A percentile compares a stretch with the other conserved stretches of the same genome.
phyloP scores from a whole-genome alignment of 208 protist genomes.

The Trypanosoma cruzi region DNA sequence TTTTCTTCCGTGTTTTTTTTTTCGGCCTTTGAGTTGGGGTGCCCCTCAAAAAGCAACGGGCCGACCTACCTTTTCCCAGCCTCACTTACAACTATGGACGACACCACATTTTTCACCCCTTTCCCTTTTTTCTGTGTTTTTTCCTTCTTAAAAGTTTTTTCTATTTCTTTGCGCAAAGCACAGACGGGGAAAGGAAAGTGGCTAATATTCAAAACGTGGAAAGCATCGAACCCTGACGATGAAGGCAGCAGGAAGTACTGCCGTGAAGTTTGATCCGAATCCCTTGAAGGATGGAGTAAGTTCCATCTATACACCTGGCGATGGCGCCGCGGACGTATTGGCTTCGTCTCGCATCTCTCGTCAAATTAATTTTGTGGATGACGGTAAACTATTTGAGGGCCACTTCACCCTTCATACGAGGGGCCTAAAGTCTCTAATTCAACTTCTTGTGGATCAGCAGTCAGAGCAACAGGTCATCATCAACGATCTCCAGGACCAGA shows the following conservation, averaged over 20 bases:
- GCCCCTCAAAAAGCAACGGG: too few relatives aligned
- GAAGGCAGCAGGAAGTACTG: constrained; percentile 21
- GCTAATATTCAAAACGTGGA: neutral
- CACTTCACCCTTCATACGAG: constrained; percentile 87
- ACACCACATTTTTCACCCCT: too few relatives aligned
- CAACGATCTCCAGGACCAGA: constrained; percentile 80
- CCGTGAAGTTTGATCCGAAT: constrained; percentile 30
- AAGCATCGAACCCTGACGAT: neutral
- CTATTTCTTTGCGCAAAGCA: neutral
- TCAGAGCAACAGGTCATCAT: constrained; percentile 80
- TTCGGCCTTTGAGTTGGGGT: too few relatives aligned
- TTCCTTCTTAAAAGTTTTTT: neutral
- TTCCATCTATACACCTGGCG: constrained; percentile 21
- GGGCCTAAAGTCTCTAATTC: constrained; percentile 81
- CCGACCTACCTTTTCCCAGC: too few relatives aligned
- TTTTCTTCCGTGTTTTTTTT: too few relatives aligned
- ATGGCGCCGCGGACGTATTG: constrained; percentile 26
- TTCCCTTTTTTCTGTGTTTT: neutral
- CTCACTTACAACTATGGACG: too few relatives aligned
- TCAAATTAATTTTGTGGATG: constrained; percentile 71
- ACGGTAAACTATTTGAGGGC: constrained; percentile 91
- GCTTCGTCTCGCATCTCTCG: constrained; percentile 34
- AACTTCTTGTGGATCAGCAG: constrained; percentile 72
- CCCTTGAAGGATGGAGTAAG: constrained; percentile 16
- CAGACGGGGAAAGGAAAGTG: neutral